A percentile compares a stretch with the other conserved stretches of the same genome.
phyloP scores from a whole-genome alignment of 768 basidiomycete genomes.

The Pluteus cervinus region DNA sequence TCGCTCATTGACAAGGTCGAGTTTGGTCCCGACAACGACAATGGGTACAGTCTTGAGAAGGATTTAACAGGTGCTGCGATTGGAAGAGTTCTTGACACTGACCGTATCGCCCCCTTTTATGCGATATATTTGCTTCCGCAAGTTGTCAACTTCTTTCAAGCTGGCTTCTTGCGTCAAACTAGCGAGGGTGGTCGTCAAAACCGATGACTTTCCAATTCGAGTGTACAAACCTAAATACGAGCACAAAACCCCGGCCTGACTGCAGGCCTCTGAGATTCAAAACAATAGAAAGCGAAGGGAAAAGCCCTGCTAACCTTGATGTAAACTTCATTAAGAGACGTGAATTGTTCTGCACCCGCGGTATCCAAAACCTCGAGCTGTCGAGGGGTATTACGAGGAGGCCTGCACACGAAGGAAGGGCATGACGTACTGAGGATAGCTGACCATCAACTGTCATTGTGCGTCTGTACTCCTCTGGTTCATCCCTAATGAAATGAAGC shows the following conservation, averaged over 20 bases:
- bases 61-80: constrained; percentile 4
- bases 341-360: constrained; percentile 84
- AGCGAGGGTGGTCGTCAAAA: constrained; percentile 7
- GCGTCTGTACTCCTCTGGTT: constrained; percentile 65
- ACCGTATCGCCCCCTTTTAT: constrained; percentile 70
- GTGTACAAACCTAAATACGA: constrained; percentile 68
- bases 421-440: constrained; percentile 46
- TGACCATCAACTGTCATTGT: constrained; percentile 62
- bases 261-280: constrained; percentile 15
- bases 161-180: constrained; percentile 81
- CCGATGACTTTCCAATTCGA: constrained; percentile 1
- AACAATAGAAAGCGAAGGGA: neutral
- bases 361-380: constrained; percentile 82
- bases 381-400: constrained; percentile 7
- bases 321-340: constrained; percentile 72
- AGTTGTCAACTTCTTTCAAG: constrained; percentile 70
- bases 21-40: constrained; percentile 82
- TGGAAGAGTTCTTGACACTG: constrained; percentile 13
- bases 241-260: constrained; percentile 73
- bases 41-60: constrained; percentile 57
- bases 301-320: constrained; percentile 50
- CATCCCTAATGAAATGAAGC: constrained; percentile 9
- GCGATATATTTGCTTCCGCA: constrained; percentile 76
- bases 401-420: neutral
- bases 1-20: constrained; percentile 75